Evolutionary conservation across 2,329 filamentous ascomycete species (phyloP).

Genomic region (Trichoderma atrobrunneum): DNA sequence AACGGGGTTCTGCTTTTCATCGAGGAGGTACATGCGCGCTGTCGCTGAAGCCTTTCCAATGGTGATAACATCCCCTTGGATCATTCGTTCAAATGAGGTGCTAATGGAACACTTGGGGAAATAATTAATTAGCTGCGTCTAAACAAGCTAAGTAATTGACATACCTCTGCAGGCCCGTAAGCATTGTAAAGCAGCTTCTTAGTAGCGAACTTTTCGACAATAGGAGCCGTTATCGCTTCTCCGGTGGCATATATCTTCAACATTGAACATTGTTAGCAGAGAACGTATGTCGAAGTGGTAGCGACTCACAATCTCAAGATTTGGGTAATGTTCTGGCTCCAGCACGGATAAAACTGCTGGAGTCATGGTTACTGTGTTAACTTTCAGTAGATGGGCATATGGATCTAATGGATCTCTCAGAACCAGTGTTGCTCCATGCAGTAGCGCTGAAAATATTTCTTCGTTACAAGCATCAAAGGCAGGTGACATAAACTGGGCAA

Average conservation of each 20-base stretch:
- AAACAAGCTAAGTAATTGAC: background rate
- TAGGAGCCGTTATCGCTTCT: background rate
- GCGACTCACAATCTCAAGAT: background rate
- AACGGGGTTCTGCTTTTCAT: background rate
- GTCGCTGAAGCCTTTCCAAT: constrained; percentile 6
- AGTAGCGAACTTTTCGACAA: constrained; percentile 1
- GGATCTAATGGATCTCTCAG: constrained; percentile 12
- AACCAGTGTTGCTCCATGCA: constrained; percentile 16
- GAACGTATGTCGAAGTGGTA: background rate
- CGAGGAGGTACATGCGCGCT: constrained; percentile 11
- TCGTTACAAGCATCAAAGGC: constrained; percentile 13
- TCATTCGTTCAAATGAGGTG: constrained; percentile 13
- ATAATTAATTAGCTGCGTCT: background rate
- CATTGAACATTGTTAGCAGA: background rate
- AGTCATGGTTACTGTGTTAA: constrained; percentile 9
- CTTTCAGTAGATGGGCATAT: constrained; percentile 4
- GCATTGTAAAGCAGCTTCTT: constrained; percentile 8
- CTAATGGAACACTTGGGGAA: background rate
- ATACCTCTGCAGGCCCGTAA: constrained; percentile 19
- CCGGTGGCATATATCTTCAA: constrained; percentile 1
- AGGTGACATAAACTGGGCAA: constrained; percentile 19
- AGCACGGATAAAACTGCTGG: constrained; percentile 6
- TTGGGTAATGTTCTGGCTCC: background rate
- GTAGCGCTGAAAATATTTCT: constrained; percentile 9
- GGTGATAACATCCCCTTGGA: background rate